Evolutionary conservation across 1,284 basidiomycete species (phyloP).

Genomic region (Bjerkandera adusta): DNA sequence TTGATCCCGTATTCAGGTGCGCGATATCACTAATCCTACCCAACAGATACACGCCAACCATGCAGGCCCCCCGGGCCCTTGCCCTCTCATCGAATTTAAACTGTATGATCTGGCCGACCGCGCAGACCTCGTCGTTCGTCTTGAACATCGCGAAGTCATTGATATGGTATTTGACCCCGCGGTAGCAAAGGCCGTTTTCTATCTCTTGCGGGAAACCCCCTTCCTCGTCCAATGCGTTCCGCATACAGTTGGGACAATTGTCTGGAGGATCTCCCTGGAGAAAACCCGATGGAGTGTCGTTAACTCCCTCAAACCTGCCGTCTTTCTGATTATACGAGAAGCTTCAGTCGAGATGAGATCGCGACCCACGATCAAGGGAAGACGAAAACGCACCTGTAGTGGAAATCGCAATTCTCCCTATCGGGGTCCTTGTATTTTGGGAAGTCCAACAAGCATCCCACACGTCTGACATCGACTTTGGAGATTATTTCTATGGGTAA

Average conservation of each 20-base stretch:
- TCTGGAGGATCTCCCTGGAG: constrained; percentile 35
- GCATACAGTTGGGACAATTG: constrained; percentile 50
- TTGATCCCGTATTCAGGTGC: constrained; percentile 21
- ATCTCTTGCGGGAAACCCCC: constrained; percentile 26
- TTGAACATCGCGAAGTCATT: constrained; percentile 55
- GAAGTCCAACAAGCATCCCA: too few relatives aligned
- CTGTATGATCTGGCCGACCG: constrained; percentile 35
- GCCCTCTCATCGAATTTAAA: constrained; percentile 8
- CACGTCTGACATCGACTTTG: constrained; percentile 47
- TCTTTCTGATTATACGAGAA: constrained; percentile 26
- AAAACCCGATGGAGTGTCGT: constrained; percentile 14
- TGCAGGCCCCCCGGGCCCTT: constrained; percentile 9
- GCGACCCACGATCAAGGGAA: not conserved
- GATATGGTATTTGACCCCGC: constrained; percentile 45
- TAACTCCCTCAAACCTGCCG: constrained; percentile 33
- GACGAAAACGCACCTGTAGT: constrained; percentile 46
- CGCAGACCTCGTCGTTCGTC: constrained; percentile 30
- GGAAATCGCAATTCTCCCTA: constrained; percentile 39
- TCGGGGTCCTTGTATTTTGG: not conserved
- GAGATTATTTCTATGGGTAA: constrained; percentile 41
- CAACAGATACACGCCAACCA: constrained; percentile 29
- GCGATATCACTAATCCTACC: constrained; percentile 34
- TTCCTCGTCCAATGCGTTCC: constrained; percentile 28
- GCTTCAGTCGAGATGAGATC: constrained; percentile 21
- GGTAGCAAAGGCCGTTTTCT: constrained; percentile 40